Evolutionary conservation across 2,329 filamentous ascomycete species (phyloP), one percentile per base, ranked within the genome.

Genomic region (Cordyceps cicadae): DNA sequence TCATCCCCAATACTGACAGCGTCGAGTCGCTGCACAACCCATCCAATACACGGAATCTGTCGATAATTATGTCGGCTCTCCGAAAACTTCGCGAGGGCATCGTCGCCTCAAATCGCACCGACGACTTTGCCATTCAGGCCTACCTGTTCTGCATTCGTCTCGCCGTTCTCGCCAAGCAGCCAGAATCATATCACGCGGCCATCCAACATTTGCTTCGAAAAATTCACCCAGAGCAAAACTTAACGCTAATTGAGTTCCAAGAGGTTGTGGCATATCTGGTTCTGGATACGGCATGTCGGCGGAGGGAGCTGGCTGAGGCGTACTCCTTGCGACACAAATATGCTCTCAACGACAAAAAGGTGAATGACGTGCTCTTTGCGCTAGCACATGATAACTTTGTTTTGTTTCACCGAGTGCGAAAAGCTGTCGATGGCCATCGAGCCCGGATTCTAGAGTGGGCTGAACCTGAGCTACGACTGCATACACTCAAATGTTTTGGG

Each of bases 41-140:
- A 8, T 65, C 66, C 66, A 77, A 81, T 61, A 81, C 82, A 14
- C 82, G 84, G 65, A 86, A 89, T 65, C 81, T 97, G 34, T 82
- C 87, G 2, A 84, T 83, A 21, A 85, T 97, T 57, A 80, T 97
- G 59, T 83, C 89, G 68, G 90, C 93, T 3, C 87, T 97, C 70
- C 87, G 94, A 64, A 97, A 97, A 72, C 83, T 99, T 37, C 86
- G 94, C 61, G 94, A 99, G 77, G 92, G 88, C 26, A 87, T 97
- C 53, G 84, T 96, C 3, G 90, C 90, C 14, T 87, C 89, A 9
- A 84, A 86, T 58, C 85, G 92, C 21, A 78, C 81, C 41, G 89
- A 96, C 70, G 79, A 84, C 57, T 99, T 99, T 73, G 87, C 93
- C 1, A 85, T 89, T n/a, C 87, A 92, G 66, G 90, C 87, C 17